Percentiles rank a stretch among this genome's conserved stretches.
Evolutionary conservation across 441 rosid species (phyloP).

Genomic region (Croton setiger): DNA sequence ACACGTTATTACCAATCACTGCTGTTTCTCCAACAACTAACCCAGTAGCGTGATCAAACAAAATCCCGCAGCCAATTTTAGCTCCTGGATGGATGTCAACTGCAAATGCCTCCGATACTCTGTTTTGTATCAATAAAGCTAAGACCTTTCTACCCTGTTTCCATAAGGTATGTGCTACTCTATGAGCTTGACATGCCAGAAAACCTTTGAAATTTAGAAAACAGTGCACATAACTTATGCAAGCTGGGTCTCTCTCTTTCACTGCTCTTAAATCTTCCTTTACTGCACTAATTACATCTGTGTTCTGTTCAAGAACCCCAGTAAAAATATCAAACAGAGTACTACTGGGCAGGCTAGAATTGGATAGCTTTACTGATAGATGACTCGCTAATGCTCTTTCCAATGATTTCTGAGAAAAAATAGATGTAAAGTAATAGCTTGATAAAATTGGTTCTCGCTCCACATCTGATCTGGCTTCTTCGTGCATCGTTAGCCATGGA

Average conservation of each 20-base stretch:
- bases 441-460: slow-evolving; percentile 62
- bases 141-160: slow-evolving; percentile 39
- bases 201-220: slow-evolving; percentile 76
- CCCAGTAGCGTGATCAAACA: slow-evolving; percentile 79
- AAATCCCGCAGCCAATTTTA: slow-evolving; percentile 59
- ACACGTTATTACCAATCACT: slow-evolving; percentile 72
- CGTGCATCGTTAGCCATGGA: slow-evolving; percentile 54
- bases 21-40: slow-evolving; percentile 86
- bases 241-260: slow-evolving; percentile 79
- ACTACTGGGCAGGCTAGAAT: slow-evolving; percentile 35
- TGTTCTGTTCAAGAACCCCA: slow-evolving; percentile 44
- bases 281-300: slow-evolving; percentile 40
- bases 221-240: slow-evolving; percentile 61
- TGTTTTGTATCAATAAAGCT: slow-evolving; percentile 69
- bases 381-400: slow-evolving; percentile 58
- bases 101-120: slow-evolving; percentile 60
- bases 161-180: slow-evolving; percentile 78
- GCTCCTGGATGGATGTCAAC: slow-evolving; percentile 91
- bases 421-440: slow-evolving; percentile 47
- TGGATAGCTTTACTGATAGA: slow-evolving; percentile 59
- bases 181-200: slow-evolving; percentile 65
- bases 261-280: slow-evolving; percentile 60
- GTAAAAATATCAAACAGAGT: slow-evolving; percentile 60
- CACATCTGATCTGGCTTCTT: slow-evolving; percentile 57
- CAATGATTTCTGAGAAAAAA: slow-evolving; percentile 51